These are phyloP conservation scores for Mycosphaerella sp. DNA, from an alignment of 2,329 filamentous ascomycete genomes.

Conservation along the genomic window DNA sequence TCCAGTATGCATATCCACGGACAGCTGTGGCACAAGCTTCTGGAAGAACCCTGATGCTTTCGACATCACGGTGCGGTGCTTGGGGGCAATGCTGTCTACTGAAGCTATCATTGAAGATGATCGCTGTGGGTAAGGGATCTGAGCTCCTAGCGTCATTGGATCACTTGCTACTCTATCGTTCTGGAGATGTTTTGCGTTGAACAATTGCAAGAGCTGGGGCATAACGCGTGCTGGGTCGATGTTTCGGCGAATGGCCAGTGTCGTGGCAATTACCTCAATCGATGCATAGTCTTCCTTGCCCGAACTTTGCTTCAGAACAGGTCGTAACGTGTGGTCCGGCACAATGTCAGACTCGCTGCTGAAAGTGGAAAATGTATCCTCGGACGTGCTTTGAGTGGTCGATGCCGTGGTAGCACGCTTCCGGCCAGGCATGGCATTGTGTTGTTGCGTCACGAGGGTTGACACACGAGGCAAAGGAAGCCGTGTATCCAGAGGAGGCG, in stretches of 20 bases:
- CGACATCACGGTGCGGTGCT: slow-evolving; percentile 23
- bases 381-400: slow-evolving; percentile 19
- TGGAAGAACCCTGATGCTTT: slow-evolving; percentile 31
- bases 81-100: slow-evolving; percentile 6
- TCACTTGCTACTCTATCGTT: slow-evolving; percentile 1
- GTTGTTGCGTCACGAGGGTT: slow-evolving; percentile 19
- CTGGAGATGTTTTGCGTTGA: slow-evolving; percentile 13
- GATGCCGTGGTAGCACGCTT: slow-evolving; percentile 15
- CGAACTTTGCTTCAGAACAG: neutral
- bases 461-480: slow-evolving; percentile 25
- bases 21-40: slow-evolving; percentile 25
- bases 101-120: slow-evolving; percentile 4
- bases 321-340: slow-evolving; percentile 26
- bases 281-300: slow-evolving; percentile 24
- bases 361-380: slow-evolving; percentile 33
- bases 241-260: slow-evolving; percentile 34
- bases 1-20: slow-evolving; percentile 13
- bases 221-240: slow-evolving; percentile 31
- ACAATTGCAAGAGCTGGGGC: slow-evolving; percentile 32
- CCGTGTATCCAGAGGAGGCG: slow-evolving; percentile 26
- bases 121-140: neutral
- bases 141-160: neutral
- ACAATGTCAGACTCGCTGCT: slow-evolving; percentile 32
- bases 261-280: slow-evolving; percentile 32
- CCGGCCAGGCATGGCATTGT: slow-evolving; percentile 2